A percentile compares a stretch with the other conserved stretches of the same genome.
phyloP scores from a whole-genome alignment of 2,329 filamentous ascomycete genomes.

The Aureobasidium melanogenum region DNA sequence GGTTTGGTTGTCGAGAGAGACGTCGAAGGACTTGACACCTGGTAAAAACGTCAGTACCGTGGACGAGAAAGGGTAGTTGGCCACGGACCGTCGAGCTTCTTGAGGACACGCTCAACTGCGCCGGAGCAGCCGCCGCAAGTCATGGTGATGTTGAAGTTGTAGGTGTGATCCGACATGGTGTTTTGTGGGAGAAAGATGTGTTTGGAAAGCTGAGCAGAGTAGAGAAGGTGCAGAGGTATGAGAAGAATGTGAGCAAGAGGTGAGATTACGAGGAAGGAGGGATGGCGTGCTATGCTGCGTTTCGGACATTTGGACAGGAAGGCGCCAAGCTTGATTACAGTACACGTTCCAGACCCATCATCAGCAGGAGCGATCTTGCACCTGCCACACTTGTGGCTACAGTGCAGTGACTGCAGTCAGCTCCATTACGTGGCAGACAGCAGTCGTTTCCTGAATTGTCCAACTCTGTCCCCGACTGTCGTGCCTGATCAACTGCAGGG shows the following conservation, averaged over 20 bases:
- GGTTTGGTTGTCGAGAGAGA: conserved; percentile 77
- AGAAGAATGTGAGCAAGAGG: not conserved
- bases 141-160: conserved; percentile 95
- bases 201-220: not conserved
- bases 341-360: not conserved
- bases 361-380: not conserved
- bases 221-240: not conserved
- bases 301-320: not conserved
- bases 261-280: not conserved
- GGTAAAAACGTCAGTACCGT: conserved; percentile 6
- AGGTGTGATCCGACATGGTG: conserved; percentile 69
- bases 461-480: too few species aligned
- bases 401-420: not conserved
- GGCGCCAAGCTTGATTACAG: conserved; percentile 5
- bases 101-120: conserved; percentile 83
- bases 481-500: not conserved
- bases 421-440: too few species aligned
- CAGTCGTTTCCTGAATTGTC: too few species aligned
- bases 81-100: conserved; percentile 76
- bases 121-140: conserved; percentile 93
- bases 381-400: not conserved
- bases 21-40: conserved; percentile 83
- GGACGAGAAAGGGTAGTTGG: not conserved
- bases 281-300: not conserved
- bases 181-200: not conserved